Base-by-base conservation (phyloP, 139 green algal genomes). In the Monoraphidium neglectum region DNA sequence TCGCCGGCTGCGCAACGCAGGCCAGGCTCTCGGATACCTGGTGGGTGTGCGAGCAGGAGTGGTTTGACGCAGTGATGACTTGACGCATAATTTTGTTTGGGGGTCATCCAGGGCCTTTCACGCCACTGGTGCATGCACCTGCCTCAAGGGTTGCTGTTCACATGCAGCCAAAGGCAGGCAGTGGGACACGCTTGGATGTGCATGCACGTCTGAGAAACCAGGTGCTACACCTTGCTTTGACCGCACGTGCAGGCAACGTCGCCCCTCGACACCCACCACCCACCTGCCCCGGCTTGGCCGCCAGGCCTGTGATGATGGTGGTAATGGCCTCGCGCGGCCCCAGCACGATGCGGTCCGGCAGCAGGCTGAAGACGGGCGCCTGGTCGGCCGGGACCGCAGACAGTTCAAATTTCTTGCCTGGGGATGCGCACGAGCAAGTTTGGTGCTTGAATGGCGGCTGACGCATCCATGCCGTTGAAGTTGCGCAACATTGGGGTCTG, bases 321-420 rank as follows among this genome's bases (percentile, higher is more conserved):
- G 62, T 67, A 30, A 37, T 60, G 13, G 81, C 64, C 40, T 83
- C 68, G 83, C 93, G 92, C 33, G 89, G 47, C 33, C 64, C 51
- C 28, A 93, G 64, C 53, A 79, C 62, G 24, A 82, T 67, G 51
- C 82, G 82, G 40, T 89, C 84, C 3, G 88, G 88, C 24, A 36
- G 63, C 24, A 94, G 81, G 35, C 56, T 83, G 74, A 91, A 94
- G 37, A 91, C 80, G 18, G 86, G 82, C 70, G 84, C 82, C 68
- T 73, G 46, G 30, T 87, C 82, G 15, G 60, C 56, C 4, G 86
- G 78, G 30, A 90, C 36, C 26, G 82, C 32, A 36, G 77, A 53
- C 33, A 59, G 30, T 0, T 84, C 81, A 74, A 90, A 84, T 75
- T 87, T 88, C 74, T 84, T 83, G 47, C 75, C 75, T 82, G 77